Percentiles rank a stretch among this genome's conserved stretches.
Conservation (phyloP, 2,329 filamentous ascomycete genomes). For the Penicillium sp. region DNA sequence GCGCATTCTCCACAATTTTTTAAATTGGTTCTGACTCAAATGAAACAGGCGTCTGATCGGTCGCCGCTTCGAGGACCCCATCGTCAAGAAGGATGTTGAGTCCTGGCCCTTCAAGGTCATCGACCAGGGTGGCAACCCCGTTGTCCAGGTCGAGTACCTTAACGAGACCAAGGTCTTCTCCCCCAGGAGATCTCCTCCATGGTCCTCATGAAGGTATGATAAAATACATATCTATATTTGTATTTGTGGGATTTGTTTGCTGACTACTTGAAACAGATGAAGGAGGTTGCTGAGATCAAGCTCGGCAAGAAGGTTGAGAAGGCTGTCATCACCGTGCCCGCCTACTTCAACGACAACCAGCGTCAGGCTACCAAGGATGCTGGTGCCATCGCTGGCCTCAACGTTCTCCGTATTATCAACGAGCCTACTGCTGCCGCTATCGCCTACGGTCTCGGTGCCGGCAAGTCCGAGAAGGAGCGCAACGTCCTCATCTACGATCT, state of each 20-base stretch:
- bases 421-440: slow-evolving; percentile 98
- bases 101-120: slow-evolving; percentile 99
- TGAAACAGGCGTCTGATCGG: slow-evolving; percentile 84
- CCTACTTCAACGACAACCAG: slow-evolving; percentile 99
- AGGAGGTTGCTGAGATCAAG: slow-evolving; percentile 98
- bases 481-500: slow-evolving; percentile 99
- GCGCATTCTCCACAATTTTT: not conserved
- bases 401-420: slow-evolving; percentile 99
- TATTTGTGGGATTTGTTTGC: slow-evolving; percentile 16
- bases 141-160: slow-evolving; percentile 94
- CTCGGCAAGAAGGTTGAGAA: slow-evolving; percentile 98
- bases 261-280: slow-evolving; percentile 66
- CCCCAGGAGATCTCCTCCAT: slow-evolving; percentile 98
- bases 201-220: slow-evolving; percentile 88
- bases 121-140: slow-evolving; percentile 81
- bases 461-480: slow-evolving; percentile 95
- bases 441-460: slow-evolving; percentile 92
- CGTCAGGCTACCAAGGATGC: slow-evolving; percentile 99
- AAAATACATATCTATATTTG: not conserved
- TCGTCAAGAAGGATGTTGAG: slow-evolving; percentile 98
- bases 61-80: slow-evolving; percentile 89
- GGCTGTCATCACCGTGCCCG: slow-evolving; percentile 97
- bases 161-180: slow-evolving; percentile 94
- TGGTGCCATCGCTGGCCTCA: slow-evolving; percentile 93
- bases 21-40: slow-evolving; percentile 10